Evolutionary conservation across 768 basidiomycete genomes (phyloP).

Genomic region (Stropharia rugosoannulata): DNA sequence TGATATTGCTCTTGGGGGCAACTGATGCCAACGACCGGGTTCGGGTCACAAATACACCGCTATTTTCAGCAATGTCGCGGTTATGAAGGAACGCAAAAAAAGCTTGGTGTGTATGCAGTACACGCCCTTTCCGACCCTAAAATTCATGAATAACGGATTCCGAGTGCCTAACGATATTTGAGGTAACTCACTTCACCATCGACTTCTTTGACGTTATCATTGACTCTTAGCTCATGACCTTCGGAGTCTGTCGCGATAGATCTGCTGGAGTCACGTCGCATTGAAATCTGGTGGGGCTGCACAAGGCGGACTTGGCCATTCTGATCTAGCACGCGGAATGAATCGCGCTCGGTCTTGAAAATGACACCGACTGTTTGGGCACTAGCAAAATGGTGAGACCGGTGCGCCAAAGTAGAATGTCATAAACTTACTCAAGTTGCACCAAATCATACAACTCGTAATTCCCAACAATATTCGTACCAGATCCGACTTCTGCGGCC

Average conservation of each 20-base stretch:
- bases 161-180: background rate
- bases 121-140: conserved; percentile 82
- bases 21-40: conserved; percentile 79
- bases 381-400: conserved; percentile 38
- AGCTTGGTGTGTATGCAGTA: conserved; percentile 93
- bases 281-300: conserved; percentile 92
- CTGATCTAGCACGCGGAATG: conserved; percentile 95
- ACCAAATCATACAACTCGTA: conserved; percentile 97
- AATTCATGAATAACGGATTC: conserved; percentile 4
- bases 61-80: conserved; percentile 86
- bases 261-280: conserved; percentile 77
- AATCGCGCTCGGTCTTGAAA: conserved; percentile 94
- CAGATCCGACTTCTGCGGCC: conserved; percentile 95
- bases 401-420: background rate
- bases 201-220: conserved; percentile 91
- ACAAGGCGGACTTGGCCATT: conserved; percentile 87
- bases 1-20: conserved; percentile 79
- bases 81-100: conserved; percentile 94
- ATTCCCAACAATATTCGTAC: conserved; percentile 86
- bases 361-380: conserved; percentile 95
- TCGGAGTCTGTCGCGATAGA: conserved; percentile 90
- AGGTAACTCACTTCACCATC: conserved; percentile 74
- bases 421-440: conserved; percentile 79
- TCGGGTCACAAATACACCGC: conserved; percentile 92
- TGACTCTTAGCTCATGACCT: conserved; percentile 80